These are phyloP conservation scores for Parasarocladium wereldwijsianum DNA, from an alignment of 2,329 filamentous ascomycete species.

Conservation along the genomic window DNA sequence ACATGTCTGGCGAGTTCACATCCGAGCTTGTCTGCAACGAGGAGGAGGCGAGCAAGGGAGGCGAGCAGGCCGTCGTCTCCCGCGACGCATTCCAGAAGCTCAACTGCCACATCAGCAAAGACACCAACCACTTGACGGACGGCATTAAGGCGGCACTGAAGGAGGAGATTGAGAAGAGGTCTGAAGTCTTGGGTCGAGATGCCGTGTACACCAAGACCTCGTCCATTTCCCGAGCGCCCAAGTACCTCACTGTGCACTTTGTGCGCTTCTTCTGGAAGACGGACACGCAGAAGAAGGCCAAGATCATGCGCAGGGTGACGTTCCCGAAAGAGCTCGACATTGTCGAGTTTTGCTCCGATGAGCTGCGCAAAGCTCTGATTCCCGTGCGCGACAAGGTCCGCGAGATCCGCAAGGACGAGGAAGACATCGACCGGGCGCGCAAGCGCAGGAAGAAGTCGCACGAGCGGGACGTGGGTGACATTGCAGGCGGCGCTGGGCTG, in stretches of 20 bases:
- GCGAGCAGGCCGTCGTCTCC: constrained; percentile 52
- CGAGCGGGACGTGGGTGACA: constrained; percentile 29
- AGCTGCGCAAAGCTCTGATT: constrained; percentile 66
- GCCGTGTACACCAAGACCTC: constrained; percentile 81
- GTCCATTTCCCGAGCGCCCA: constrained; percentile 78
- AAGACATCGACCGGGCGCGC: constrained; percentile 78
- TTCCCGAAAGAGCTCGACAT: constrained; percentile 89
- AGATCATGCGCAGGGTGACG: constrained; percentile 98
- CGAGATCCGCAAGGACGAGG: constrained; percentile 86
- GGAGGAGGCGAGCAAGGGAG: constrained; percentile 54
- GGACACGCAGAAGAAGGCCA: constrained; percentile 93
- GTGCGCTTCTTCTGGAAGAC: constrained; percentile 97
- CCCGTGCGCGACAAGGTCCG: constrained; percentile 95
- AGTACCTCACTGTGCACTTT: constrained; percentile 94
- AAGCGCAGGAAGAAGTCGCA: constrained; percentile 71
- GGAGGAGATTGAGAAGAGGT: constrained; percentile 86
- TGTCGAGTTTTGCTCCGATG: constrained; percentile 89
- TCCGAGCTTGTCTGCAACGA: constrained; percentile 76
- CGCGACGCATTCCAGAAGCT: constrained; percentile 79
- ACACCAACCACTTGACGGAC: constrained; percentile 81
- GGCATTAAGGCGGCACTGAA: constrained; percentile 70
- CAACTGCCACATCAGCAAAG: constrained; percentile 82
- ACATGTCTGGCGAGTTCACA: constrained; percentile 71
- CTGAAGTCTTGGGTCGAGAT: constrained; percentile 60
- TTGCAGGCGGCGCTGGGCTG: constrained; percentile 28